Percentiles rank a stretch among this genome's conserved stretches.
Conservation (phyloP, 176 grass and related monocot species). For the Juncus inflexus region DNA sequence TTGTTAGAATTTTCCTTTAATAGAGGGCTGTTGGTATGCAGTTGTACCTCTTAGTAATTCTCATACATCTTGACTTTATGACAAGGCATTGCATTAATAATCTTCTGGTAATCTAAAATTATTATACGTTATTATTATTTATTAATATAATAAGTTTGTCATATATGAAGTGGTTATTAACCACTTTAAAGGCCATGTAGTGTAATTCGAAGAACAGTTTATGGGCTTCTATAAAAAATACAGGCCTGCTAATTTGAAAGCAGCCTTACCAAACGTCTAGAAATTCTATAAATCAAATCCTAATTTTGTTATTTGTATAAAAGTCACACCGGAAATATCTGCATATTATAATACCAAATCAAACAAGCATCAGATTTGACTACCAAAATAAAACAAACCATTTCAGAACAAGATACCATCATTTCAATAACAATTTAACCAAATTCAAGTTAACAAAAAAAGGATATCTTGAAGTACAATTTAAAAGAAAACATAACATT, state of each 20-base stretch:
- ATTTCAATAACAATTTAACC: background rate
- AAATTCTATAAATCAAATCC: no score
- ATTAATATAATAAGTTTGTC: background rate
- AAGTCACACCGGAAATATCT: background rate
- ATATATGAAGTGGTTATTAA: no score
- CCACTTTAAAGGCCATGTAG: no score
- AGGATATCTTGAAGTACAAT: conserved; percentile 8
- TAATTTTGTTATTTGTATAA: background rate
- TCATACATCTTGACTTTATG: background rate
- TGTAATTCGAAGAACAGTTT: no score
- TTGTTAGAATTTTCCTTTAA: conserved; percentile 16
- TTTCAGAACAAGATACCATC: background rate
- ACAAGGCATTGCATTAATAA: conserved; percentile 3
- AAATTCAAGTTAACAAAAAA: conserved; percentile 1
- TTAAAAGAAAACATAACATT: conserved; percentile 10
- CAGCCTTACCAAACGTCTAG: no score
- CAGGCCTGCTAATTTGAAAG: no score
- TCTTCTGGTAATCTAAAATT: background rate
- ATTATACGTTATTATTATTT: background rate
- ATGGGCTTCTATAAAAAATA: no score
- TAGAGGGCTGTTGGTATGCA: background rate
- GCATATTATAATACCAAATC: background rate
- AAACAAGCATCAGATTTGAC: background rate
- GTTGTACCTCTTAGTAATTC: background rate
- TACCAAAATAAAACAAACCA: background rate